Conservation (phyloP, 2,329 filamentous ascomycete genomes). For the Sporothrix inflata region DNA sequence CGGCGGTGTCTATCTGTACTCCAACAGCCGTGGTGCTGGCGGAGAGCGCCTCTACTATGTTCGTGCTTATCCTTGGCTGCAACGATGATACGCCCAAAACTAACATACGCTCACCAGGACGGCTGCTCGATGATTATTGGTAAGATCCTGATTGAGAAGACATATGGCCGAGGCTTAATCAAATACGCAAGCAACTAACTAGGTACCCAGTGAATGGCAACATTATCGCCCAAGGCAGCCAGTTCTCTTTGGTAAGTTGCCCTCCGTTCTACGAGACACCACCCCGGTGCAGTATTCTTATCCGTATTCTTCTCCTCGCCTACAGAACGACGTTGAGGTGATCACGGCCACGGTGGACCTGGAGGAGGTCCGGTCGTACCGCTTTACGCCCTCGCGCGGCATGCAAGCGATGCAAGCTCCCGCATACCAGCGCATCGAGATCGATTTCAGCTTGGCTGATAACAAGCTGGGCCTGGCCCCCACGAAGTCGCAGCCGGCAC, state of each 20-base stretch:
- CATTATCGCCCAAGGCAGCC: slow-evolving; percentile 66
- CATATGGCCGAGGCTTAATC: no score
- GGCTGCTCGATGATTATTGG: slow-evolving; percentile 64
- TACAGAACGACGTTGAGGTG: slow-evolving; percentile 66
- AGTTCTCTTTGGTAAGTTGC: slow-evolving; percentile 50
- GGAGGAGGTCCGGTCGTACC: slow-evolving; percentile 69
- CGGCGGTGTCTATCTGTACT: slow-evolving; percentile 56
- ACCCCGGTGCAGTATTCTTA: neutral
- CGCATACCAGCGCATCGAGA: slow-evolving; percentile 51
- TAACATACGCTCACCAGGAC: slow-evolving; percentile 42
- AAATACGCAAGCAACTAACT: neutral
- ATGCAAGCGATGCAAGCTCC: slow-evolving; percentile 58
- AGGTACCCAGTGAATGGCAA: slow-evolving; percentile 56
- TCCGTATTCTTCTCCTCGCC: slow-evolving; percentile 33
- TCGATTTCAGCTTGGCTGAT: slow-evolving; percentile 41
- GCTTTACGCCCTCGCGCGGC: slow-evolving; percentile 59
- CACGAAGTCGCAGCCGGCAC: slow-evolving; percentile 47
- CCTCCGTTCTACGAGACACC: neutral
- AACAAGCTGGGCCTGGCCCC: slow-evolving; percentile 39
- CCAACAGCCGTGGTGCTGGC: slow-evolving; percentile 51
- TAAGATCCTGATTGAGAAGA: neutral
- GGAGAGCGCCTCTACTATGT: slow-evolving; percentile 63
- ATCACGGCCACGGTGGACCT: slow-evolving; percentile 68
- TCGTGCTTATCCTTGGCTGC: neutral
- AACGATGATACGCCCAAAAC: no score